phyloP scores from a whole-genome alignment of 345 rosid species.

The Cardiospermum halicacabum region DNA sequence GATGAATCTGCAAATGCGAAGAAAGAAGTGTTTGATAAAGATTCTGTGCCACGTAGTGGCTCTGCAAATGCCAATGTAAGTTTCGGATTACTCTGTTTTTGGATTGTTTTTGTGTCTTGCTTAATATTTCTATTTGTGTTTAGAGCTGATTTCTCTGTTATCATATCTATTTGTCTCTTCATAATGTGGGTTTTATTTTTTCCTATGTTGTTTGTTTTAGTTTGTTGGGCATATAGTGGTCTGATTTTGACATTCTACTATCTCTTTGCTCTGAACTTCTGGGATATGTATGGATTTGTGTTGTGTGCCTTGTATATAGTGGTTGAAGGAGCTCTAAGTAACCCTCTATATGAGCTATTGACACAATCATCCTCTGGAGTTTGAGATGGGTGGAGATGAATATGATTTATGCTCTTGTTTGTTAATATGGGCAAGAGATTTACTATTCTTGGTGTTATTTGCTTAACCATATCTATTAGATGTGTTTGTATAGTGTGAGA shows the following conservation, averaged over 20 bases:
- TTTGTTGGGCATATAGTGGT: background rate
- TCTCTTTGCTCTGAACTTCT: too few relatives aligned
- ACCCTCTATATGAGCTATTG: background rate
- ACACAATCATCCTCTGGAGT: background rate
- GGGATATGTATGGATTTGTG: too few relatives aligned
- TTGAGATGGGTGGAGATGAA: background rate
- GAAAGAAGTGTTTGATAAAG: slow-evolving; percentile 29
- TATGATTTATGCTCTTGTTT: background rate
- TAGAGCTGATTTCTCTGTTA: too few relatives aligned
- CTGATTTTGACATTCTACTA: background rate
- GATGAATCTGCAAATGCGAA: slow-evolving; percentile 19
- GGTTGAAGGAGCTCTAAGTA: background rate
- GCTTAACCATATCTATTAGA: background rate
- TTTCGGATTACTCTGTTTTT: slow-evolving; percentile 9
- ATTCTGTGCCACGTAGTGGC: slow-evolving; percentile 19
- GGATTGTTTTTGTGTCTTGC: too few relatives aligned
- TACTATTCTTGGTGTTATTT: background rate
- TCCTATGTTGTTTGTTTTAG: too few relatives aligned
- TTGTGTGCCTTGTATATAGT: background rate
- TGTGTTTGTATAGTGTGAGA: background rate
- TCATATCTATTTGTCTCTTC: too few relatives aligned
- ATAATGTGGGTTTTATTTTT: too few relatives aligned
- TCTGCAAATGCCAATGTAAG: slow-evolving; percentile 44
- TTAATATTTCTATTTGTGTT: too few relatives aligned
- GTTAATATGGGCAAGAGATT: background rate